Evolutionary conservation across 2,329 filamentous ascomycete genomes (phyloP).

Genomic region (Phialophora expanda): DNA sequence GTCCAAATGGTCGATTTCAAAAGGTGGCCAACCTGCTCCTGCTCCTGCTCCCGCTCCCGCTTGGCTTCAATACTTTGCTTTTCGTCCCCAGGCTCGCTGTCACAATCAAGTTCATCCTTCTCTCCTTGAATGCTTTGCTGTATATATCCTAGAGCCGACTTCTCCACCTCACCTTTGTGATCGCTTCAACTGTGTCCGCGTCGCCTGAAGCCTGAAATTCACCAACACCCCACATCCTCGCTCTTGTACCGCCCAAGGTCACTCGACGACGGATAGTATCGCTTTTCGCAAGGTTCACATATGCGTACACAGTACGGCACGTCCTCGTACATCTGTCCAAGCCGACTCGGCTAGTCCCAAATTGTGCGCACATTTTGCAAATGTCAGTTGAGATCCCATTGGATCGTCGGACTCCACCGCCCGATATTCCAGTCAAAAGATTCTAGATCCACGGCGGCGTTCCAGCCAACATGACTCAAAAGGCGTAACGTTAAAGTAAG

Average conservation of each 20-base stretch:
- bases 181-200: not conserved
- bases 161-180: not conserved
- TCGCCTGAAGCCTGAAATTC: not conserved
- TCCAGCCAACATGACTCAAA: not conserved
- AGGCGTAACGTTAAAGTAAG: not conserved
- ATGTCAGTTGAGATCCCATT: not conserved
- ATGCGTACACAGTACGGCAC: not conserved
- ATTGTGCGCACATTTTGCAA: not conserved
- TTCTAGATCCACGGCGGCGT: not conserved
- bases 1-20: not conserved
- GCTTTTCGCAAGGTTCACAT: not conserved
- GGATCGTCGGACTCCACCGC: constrained; percentile 3
- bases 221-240: not conserved
- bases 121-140: not conserved
- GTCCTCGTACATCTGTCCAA: not conserved
- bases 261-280: not conserved
- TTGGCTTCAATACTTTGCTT: not conserved
- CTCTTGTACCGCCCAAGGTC: not conserved
- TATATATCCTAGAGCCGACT: not conserved
- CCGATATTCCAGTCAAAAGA: constrained; percentile 7
- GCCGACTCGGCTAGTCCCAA: not conserved
- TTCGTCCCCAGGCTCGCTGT: not conserved
- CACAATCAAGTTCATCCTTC: not conserved
- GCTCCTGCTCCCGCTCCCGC: not conserved
- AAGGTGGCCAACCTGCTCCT: not conserved